These are phyloP conservation scores for Astragalus glycyphyllos DNA, from an alignment of 306 rosid genomes.

Conservation along the genomic window DNA sequence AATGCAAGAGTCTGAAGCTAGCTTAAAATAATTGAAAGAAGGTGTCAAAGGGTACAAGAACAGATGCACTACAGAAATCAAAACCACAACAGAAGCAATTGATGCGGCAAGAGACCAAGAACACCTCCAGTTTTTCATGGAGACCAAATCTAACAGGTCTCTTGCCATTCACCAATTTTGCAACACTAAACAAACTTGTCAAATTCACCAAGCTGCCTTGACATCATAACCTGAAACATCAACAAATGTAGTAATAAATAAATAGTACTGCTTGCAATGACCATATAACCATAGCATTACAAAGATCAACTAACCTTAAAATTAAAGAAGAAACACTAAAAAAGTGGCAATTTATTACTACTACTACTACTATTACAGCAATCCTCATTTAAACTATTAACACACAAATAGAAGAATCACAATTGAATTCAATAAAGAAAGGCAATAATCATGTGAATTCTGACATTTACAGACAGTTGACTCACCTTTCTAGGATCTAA, in stretches of 20 bases:
- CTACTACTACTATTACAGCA: too few species aligned
- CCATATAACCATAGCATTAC: background rate
- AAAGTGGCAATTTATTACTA: too few species aligned
- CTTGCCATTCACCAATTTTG: constrained; percentile 32
- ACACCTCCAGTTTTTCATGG: constrained; percentile 65
- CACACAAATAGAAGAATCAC: background rate
- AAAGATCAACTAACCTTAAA: too few species aligned
- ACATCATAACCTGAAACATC: constrained; percentile 51
- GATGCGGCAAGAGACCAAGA: constrained; percentile 76
- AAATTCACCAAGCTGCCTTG: constrained; percentile 46
- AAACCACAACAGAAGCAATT: constrained; percentile 65
- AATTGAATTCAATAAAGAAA: too few species aligned
- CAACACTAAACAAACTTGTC: constrained; percentile 37
- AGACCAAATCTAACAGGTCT: constrained; percentile 60
- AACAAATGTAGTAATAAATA: constrained; percentile 1
- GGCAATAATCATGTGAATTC: too few species aligned
- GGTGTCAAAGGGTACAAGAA: constrained; percentile 86
- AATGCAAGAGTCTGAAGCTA: constrained; percentile 60
- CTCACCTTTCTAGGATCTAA: too few species aligned
- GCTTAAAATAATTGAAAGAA: constrained; percentile 66
- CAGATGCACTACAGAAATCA: constrained; percentile 74
- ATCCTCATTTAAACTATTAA: too few species aligned
- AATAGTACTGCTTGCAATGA: background rate
- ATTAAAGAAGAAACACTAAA: too few species aligned
- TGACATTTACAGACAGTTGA: too few species aligned